Conservation (phyloP, 2,329 filamentous ascomycete genomes). For the Tolypocladium cylindrosporum region DNA sequence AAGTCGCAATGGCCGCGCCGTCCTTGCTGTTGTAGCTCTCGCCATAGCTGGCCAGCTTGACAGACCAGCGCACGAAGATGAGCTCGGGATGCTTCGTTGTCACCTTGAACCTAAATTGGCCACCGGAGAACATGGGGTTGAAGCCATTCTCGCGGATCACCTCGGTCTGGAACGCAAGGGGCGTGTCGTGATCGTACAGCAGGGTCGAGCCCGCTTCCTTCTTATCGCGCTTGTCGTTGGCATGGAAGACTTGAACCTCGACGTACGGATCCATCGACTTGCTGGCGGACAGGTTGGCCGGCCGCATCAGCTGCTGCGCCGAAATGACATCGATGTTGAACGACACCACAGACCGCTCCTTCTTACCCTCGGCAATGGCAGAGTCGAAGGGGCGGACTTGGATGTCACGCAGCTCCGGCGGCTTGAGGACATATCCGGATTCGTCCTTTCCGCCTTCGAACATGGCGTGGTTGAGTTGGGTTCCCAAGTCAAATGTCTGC, state of each 20-base stretch:
- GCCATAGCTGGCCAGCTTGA: conserved; percentile 77
- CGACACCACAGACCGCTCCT: conserved; percentile 70
- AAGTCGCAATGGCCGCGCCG: conserved; percentile 64
- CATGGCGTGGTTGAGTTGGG: conserved; percentile 97
- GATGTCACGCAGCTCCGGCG: conserved; percentile 69
- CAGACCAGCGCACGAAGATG: conserved; percentile 86
- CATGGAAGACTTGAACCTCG: conserved; percentile 88
- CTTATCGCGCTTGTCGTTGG: conserved; percentile 88
- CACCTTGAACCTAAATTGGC: conserved; percentile 67
- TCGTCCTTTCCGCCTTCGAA: conserved; percentile 81
- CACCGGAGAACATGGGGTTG: conserved; percentile 72
- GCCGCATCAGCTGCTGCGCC: conserved; percentile 86
- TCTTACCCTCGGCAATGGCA: conserved; percentile 48
- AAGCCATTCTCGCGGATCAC: conserved; percentile 85
- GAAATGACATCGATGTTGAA: conserved; percentile 88
- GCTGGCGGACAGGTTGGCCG: conserved; percentile 59
- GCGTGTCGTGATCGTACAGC: conserved; percentile 37
- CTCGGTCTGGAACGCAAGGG: conserved; percentile 68
- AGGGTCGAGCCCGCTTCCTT: conserved; percentile 58
- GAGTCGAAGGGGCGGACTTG: conserved; percentile 44
- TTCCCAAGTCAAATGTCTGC: conserved; percentile 93
- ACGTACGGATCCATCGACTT: conserved; percentile 83
- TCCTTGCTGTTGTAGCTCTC: conserved; percentile 51
- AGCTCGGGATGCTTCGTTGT: conserved; percentile 92
- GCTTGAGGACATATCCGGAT: conserved; percentile 90